phyloP scores from a whole-genome alignment of 148 eudicot species.

The Pharnaceum exiguum region DNA sequence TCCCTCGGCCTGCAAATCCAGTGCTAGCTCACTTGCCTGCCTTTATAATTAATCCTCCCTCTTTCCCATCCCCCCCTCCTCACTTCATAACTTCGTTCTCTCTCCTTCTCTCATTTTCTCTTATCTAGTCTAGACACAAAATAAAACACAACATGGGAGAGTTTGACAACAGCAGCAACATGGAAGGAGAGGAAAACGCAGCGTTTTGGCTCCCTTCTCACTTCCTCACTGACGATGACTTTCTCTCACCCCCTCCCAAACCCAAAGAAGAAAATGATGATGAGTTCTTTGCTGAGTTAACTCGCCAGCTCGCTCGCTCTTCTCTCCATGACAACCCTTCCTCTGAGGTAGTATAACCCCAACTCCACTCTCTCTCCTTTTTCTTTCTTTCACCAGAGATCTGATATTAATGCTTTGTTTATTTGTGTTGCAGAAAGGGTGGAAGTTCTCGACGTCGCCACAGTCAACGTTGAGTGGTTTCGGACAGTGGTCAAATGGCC shows the following conservation, averaged over 20 bases:
- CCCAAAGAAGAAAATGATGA: constrained; percentile 36
- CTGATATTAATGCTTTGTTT: constrained; percentile 5
- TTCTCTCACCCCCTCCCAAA: constrained; percentile 12
- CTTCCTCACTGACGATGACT: constrained; percentile 56
- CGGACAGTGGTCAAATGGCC: constrained; percentile 33
- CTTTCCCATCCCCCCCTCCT: background rate
- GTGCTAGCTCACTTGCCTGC: background rate
- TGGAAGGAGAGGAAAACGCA: constrained; percentile 25
- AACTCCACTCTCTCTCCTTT: background rate
- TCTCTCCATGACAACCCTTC: constrained; percentile 23
- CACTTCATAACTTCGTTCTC: background rate
- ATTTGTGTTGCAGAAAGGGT: constrained; percentile 23
- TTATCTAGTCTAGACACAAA: too few relatives aligned
- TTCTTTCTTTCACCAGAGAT: constrained; percentile 10
- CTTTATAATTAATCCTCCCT: constrained; percentile 35
- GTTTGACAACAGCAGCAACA: too few relatives aligned
- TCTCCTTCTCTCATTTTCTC: background rate
- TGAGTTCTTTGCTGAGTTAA: constrained; percentile 38
- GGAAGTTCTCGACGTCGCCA: constrained; percentile 50
- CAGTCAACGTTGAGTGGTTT: constrained; percentile 56
- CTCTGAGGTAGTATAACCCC: constrained; percentile 24
- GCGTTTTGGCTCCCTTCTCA: constrained; percentile 67
- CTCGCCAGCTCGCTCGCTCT: constrained; percentile 43
- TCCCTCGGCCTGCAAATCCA: constrained; percentile 12
- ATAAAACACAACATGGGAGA: too few relatives aligned